phyloP scores from a whole-genome alignment of 345 rosid species.

The Draba incana region DNA sequence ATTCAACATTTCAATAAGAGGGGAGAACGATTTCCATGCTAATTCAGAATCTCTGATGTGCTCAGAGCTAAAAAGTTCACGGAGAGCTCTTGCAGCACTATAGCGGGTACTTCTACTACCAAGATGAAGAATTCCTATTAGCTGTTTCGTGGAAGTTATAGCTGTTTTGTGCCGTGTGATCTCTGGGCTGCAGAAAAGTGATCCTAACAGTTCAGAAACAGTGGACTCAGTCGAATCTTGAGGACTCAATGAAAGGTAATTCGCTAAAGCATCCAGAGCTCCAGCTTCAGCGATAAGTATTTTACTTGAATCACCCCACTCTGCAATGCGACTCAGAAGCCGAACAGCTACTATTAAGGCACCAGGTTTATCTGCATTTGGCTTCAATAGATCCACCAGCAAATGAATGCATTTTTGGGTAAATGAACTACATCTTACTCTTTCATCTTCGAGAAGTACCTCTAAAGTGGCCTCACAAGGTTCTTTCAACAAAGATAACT shows the following conservation, averaged over 20 bases:
- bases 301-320: slow-evolving; percentile 69
- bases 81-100: slow-evolving; percentile 75
- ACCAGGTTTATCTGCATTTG: slow-evolving; percentile 72
- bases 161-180: slow-evolving; percentile 65
- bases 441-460: slow-evolving; percentile 68
- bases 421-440: slow-evolving; percentile 56
- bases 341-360: slow-evolving; percentile 68
- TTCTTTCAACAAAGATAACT: slow-evolving; percentile 54
- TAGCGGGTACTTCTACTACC: slow-evolving; percentile 70
- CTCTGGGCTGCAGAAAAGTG: slow-evolving; percentile 63
- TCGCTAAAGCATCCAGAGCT: slow-evolving; percentile 75
- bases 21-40: slow-evolving; percentile 73
- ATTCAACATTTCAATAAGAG: slow-evolving; percentile 76
- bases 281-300: slow-evolving; percentile 82
- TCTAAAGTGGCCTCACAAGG: slow-evolving; percentile 69
- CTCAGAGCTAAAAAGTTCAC: slow-evolving; percentile 67
- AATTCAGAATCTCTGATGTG: slow-evolving; percentile 69
- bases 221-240: slow-evolving; percentile 73
- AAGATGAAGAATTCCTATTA: slow-evolving; percentile 65
- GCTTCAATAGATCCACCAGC: slow-evolving; percentile 75
- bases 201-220: slow-evolving; percentile 64
- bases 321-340: slow-evolving; percentile 64
- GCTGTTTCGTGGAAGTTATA: slow-evolving; percentile 69
- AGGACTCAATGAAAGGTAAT: slow-evolving; percentile 76
- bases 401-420: slow-evolving; percentile 67